Percentiles rank a stretch among this genome's conserved stretches.
These are phyloP conservation scores for Yamadazyma tumulicola DNA, from an alignment of 805 yeast genomes.

Conservation along the genomic window DNA sequence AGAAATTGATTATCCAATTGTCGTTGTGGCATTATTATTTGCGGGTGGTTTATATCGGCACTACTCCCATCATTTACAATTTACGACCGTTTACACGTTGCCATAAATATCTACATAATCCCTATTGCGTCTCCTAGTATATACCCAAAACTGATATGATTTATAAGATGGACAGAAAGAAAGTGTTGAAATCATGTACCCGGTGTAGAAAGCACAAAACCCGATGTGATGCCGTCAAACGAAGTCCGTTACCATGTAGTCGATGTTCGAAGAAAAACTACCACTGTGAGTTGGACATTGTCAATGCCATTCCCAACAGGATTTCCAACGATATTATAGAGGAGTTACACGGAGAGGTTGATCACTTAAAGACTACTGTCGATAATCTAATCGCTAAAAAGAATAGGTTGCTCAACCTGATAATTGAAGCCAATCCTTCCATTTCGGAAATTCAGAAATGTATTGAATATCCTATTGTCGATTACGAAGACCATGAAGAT, in stretches of 20 bases:
- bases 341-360: constrained; percentile 24
- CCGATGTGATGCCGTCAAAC: constrained; percentile 54
- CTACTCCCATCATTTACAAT: constrained; percentile 1
- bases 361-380: constrained; percentile 18
- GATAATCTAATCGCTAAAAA: constrained; percentile 22
- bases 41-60: too few relatives aligned
- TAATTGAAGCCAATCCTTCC: constrained; percentile 16
- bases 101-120: too few relatives aligned
- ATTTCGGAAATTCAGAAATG: constrained; percentile 21
- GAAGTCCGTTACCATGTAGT: constrained; percentile 55
- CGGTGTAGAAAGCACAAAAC: constrained; percentile 66
- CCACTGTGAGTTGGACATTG: constrained; percentile 53
- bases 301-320: constrained; percentile 47
- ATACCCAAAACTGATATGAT: constrained; percentile 1
- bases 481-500: not conserved
- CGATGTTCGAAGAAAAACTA: constrained; percentile 51
- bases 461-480: constrained; percentile 14
- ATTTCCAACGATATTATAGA: constrained; percentile 26
- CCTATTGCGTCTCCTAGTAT: not conserved
- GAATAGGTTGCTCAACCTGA: constrained; percentile 7
- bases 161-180: constrained; percentile 7
- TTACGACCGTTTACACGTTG: too few relatives aligned
- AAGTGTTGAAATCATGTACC: constrained; percentile 52
- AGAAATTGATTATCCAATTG: too few relatives aligned
- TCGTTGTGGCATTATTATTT: too few relatives aligned